Evolutionary conservation across 139 green algal species (phyloP), one percentile per base, ranked within the genome.

Genomic region (Picochlorum sp.): DNA sequence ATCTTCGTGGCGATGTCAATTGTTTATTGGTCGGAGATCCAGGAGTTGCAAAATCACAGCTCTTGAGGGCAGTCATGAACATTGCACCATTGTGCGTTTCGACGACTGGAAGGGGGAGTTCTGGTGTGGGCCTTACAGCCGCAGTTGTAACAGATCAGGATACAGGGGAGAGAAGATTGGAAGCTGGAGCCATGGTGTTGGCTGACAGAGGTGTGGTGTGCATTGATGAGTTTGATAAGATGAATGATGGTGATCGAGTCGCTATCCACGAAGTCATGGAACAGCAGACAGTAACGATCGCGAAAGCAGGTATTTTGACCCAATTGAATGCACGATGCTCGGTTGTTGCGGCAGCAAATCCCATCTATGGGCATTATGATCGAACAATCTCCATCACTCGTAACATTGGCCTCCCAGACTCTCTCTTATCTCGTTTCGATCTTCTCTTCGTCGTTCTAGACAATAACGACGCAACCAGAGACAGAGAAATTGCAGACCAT

Each of bases 161-260:
- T 41, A 92, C 88, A n/a, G 88, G 91, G 9, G 92, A 98, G 72
- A 85, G 90, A 64, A 83, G 90, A 16, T 81, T 98, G 26, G 92
- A 98, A 72, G 94, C 94, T 3, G 94, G 94, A 7, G 94, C 94
- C 49, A 97, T 99, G 92, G 94, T 99, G 49, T 80, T 99, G 51
- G 94, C 94, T 21, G 94, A 99, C 80, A 79, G 93, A 18, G 94
- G 94, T 20, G 71, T 98, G 16, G 94, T 98, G 60, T 98, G 94
- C 82, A 98, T 99, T 54, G 94, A 98, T 66, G 94, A 98, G 81
- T 99, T 99, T 76, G 94, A 99, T 83, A 99, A 98, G 83, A 99
- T 99, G 94, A 95, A 81, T 72, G 94, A 99, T 57, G 71, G 79
- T 47, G 94, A 98, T 78, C 77, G 94, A 3, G 92, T 98, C 41